These are phyloP conservation scores for Aureobasidium sp. DNA, from an alignment of 2,329 filamentous ascomycete species.

Conservation along the genomic window DNA sequence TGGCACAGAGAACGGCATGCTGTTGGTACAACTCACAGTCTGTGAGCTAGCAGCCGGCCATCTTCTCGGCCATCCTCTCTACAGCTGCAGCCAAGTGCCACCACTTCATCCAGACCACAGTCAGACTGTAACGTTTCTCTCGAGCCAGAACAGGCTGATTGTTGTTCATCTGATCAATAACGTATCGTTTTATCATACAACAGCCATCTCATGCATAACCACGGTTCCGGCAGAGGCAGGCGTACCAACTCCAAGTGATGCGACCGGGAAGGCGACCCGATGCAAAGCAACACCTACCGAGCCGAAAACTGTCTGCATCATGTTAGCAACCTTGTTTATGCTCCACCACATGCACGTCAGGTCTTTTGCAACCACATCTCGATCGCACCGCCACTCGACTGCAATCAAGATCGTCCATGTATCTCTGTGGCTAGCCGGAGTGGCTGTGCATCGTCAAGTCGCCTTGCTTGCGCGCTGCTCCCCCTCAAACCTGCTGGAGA, in stretches of 20 bases:
- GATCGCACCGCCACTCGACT: not conserved
- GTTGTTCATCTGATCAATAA: not conserved
- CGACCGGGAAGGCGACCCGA: not conserved
- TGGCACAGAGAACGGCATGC: not conserved
- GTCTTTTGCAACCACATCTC: not conserved
- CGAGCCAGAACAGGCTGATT: no score
- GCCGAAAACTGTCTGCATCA: not conserved
- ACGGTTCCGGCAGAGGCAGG: not conserved
- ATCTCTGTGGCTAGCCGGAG: not conserved
- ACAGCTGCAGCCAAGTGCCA: not conserved
- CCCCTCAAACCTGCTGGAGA: not conserved
- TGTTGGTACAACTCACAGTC: not conserved
- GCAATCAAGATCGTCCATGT: not conserved
- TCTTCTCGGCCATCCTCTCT: not conserved
- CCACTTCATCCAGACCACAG: not conserved
- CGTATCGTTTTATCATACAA: not conserved
- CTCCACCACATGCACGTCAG: not conserved
- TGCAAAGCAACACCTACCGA: not conserved
- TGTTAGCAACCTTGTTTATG: constrained; percentile 2
- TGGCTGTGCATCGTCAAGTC: not conserved
- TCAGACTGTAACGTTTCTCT: not conserved
- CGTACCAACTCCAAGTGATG: not conserved
- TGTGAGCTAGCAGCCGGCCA: not conserved
- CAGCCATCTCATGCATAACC: not conserved
- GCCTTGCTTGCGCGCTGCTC: not conserved